Conservation (phyloP, 2,329 filamentous ascomycete species). For the Apiospora marii region DNA sequence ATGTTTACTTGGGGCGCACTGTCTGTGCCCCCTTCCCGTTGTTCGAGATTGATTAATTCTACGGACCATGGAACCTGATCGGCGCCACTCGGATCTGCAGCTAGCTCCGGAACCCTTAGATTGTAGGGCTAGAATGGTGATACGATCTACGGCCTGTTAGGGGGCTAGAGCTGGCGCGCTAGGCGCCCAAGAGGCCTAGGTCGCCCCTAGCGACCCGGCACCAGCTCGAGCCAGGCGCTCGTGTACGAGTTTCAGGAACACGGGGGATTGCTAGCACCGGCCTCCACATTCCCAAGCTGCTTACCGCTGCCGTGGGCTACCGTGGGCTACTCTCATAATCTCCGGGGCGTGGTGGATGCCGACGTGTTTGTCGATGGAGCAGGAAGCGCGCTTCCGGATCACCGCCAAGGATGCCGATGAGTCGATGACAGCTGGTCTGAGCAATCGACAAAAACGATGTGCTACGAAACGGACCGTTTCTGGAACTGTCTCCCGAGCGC, state of each 20-base stretch:
- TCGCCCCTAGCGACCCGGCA: background rate
- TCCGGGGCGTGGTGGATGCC: background rate
- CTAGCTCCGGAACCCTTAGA: background rate
- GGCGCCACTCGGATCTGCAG: background rate
- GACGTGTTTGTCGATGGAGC: background rate
- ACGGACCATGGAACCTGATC: background rate
- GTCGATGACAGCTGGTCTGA: background rate
- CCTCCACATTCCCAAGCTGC: background rate
- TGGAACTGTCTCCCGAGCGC: background rate
- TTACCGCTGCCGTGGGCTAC: background rate
- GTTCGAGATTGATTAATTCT: background rate
- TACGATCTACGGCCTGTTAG: background rate
- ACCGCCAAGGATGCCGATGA: background rate
- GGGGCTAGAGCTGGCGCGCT: background rate
- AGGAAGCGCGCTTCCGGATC: background rate
- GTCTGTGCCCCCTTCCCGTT: background rate
- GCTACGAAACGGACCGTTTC: background rate
- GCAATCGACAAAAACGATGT: background rate
- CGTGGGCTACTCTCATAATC: background rate
- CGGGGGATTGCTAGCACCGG: background rate
- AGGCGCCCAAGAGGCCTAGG: background rate
- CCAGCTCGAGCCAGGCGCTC: slow-evolving; percentile 11
- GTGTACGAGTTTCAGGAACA: slow-evolving; percentile 2
- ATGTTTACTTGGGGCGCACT: background rate
- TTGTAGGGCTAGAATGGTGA: slow-evolving; percentile 8